A percentile compares a stretch with the other conserved stretches of the same genome.
Evolutionary conservation across 805 yeast genomes (phyloP).

Genomic region (Candida arabinofermentans): DNA sequence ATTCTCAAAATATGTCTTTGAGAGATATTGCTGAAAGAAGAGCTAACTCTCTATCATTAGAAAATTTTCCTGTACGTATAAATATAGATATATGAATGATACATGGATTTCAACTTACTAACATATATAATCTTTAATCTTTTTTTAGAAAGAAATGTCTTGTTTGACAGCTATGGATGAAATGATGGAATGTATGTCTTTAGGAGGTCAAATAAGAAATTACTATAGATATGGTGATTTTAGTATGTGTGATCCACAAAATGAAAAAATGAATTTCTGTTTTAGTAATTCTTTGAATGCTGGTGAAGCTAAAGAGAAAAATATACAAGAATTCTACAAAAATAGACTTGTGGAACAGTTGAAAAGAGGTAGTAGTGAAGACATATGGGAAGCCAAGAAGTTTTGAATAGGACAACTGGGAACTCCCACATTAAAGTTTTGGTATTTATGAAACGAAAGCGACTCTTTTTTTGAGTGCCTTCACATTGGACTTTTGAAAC

Average conservation of each 20-base stretch:
- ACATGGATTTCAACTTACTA: background rate
- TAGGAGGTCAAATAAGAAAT: conserved; percentile 85
- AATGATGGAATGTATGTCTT: conserved; percentile 76
- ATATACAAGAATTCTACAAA: conserved; percentile 69
- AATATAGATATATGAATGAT: background rate
- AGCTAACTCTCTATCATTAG: conserved; percentile 24
- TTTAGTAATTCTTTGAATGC: conserved; percentile 51
- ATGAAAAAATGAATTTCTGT: conserved; percentile 80
- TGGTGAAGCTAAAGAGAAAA: conserved; percentile 45
- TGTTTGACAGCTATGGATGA: conserved; percentile 87
- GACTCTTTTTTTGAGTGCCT: too few relatives aligned
- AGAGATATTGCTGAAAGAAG: conserved; percentile 28
- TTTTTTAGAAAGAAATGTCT: conserved; percentile 41
- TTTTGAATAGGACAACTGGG: too few relatives aligned
- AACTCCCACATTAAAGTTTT: too few relatives aligned
- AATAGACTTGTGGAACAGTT: conserved; percentile 56
- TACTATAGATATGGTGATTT: conserved; percentile 82
- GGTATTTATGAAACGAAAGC: too few relatives aligned
- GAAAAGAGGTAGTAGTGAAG: conserved; percentile 74
- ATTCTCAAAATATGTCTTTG: conserved; percentile 7
- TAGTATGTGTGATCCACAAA: conserved; percentile 63
- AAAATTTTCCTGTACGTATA: conserved; percentile 30
- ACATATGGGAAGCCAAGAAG: conserved; percentile 69
- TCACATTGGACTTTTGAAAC: too few relatives aligned
- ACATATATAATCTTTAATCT: conserved; percentile 1